Evolutionary conservation across 768 basidiomycete genomes (phyloP).

Genomic region (Rhodotorula taiwanensis): DNA sequence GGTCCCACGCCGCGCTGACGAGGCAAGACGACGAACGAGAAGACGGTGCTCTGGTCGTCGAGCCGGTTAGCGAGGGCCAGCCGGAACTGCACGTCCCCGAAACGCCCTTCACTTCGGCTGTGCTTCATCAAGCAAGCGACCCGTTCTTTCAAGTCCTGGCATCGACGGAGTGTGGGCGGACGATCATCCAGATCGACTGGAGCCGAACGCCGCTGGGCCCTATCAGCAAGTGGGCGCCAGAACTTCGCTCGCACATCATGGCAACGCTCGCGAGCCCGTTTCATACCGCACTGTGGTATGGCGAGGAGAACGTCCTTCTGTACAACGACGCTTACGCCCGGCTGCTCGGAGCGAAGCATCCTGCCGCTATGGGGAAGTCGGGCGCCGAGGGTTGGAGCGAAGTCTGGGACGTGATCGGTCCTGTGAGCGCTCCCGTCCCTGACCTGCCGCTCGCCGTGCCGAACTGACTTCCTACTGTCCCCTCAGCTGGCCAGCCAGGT

Average conservation of each 20-base stretch:
- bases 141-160: slow-evolving; percentile 1
- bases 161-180: not conserved
- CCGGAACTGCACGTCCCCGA: too few species aligned
- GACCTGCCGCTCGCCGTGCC: too few species aligned
- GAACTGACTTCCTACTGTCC: too few species aligned
- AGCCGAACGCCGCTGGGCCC: slow-evolving; percentile 4
- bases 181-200: not conserved
- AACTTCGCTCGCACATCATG: slow-evolving; percentile 16
- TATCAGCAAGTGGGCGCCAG: slow-evolving; percentile 6
- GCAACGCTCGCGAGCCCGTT: slow-evolving; percentile 24
- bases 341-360: slow-evolving; percentile 5
- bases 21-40: too few species aligned
- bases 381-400: slow-evolving; percentile 9
- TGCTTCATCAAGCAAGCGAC: too few species aligned
- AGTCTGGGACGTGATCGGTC: slow-evolving; percentile 27
- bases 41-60: too few species aligned
- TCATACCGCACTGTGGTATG: slow-evolving; percentile 17
- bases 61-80: too few species aligned
- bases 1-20: too few species aligned
- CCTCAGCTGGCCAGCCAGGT: slow-evolving; percentile 11
- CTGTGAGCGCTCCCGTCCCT: not conserved
- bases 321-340: slow-evolving; percentile 16
- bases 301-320: slow-evolving; percentile 20
- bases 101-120: too few species aligned
- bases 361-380: not conserved